Evolutionary conservation across 805 yeast genomes (phyloP), one percentile per base, ranked within the genome.

Genomic region (Saccharomycopsis sp.): DNA sequence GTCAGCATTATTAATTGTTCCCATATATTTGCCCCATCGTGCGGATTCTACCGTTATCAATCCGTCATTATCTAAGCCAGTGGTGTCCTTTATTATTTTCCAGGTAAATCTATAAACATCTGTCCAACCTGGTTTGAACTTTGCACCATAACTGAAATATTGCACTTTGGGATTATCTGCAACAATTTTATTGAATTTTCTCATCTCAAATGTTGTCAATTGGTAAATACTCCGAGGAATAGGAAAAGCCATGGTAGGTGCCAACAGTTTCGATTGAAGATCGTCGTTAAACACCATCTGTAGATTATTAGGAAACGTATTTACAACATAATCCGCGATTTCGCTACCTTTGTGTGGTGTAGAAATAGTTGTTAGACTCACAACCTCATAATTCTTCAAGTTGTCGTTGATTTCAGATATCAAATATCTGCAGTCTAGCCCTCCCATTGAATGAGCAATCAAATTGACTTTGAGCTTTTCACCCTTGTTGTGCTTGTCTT

Each of bases 371-470:
- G 96, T 86, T 21, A 87, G 62, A 31, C 92, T 80, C 1, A 68
- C 74, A 6, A 88, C 80, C 50, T 74, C 62, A 50, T 74, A 79
- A 32, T 67, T 60, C 26, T 62, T 55, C 19, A 67, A 50, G 33
- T 52, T 38, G 43, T 56, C 61, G 36, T 64, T 58, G 3, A 81
- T 55, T 36, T 70, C 63, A 0, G 83, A 68, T 2, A 86, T 81
- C 49, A 88, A 58, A 54, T 77, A 84, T 38, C 96, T 62, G 25
- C 87, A 74, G 54, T 88, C 96, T 22, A 87, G 61, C 0, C 96
- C 96, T 4, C 96, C 96, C 96, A 87, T 86, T 0, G 95, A 85
- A 55, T 87, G 96, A 4, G 92, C 92, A 19, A 87, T 67, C 33
- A 87, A 56, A 53, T 88, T 88, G 12, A 87, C 67, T 45, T 75